A percentile compares a stretch with the other conserved stretches of the same genome.
These are phyloP conservation scores for Sarcodon aspratus DNA, from an alignment of 768 basidiomycete genomes.

Conservation along the genomic window DNA sequence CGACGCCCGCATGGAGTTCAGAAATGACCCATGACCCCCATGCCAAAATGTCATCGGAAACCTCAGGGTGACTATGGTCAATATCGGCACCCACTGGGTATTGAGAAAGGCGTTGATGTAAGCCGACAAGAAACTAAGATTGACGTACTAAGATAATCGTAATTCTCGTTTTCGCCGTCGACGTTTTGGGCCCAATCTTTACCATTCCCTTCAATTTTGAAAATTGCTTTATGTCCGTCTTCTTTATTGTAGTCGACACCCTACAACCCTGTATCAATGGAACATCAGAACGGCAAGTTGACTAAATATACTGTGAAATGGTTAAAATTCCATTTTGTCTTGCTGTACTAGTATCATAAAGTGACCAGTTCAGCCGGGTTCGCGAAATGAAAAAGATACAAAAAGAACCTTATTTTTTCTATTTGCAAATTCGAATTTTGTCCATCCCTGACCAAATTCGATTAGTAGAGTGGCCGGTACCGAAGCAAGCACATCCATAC, in stretches of 20 bases:
- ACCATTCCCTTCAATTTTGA: slow-evolving; percentile 45
- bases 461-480: neutral
- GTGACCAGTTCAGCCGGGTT: too few relatives aligned
- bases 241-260: slow-evolving; percentile 81
- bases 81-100: slow-evolving; percentile 33
- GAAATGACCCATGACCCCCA: slow-evolving; percentile 75
- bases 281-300: neutral
- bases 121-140: slow-evolving; percentile 34
- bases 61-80: slow-evolving; percentile 75
- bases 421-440: slow-evolving; percentile 73
- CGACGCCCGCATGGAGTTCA: slow-evolving; percentile 27
- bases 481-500: slow-evolving; percentile 23
- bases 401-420: slow-evolving; percentile 53
- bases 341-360: slow-evolving; percentile 44
- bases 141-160: slow-evolving; percentile 70
- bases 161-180: slow-evolving; percentile 78
- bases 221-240: slow-evolving; percentile 50
- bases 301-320: slow-evolving; percentile 59
- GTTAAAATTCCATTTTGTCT: slow-evolving; percentile 59
- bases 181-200: slow-evolving; percentile 78
- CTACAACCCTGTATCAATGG: slow-evolving; percentile 12
- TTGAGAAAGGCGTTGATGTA: neutral
- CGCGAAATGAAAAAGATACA: neutral
- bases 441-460: slow-evolving; percentile 51
- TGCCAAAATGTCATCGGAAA: slow-evolving; percentile 55